Evolutionary conservation across 2,329 filamentous ascomycete species (phyloP).

Genomic region (Emmonsiellopsis sp.): DNA sequence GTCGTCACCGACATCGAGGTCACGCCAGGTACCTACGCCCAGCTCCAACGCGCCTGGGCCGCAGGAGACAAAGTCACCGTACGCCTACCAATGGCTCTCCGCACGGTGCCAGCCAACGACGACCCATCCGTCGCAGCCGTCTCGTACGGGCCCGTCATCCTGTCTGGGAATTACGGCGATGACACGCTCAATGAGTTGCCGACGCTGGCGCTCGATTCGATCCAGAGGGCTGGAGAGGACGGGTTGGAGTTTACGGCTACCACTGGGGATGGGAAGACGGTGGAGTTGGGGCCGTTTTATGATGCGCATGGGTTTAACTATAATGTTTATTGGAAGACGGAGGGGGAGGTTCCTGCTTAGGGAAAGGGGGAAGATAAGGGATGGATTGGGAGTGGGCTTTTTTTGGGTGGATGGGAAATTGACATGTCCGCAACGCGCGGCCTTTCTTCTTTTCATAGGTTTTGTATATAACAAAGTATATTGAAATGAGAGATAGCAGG

Average conservation of each 20-base stretch:
- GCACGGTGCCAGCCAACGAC: constrained; percentile 41
- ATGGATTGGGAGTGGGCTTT: no score
- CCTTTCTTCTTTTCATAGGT: no score
- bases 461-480: no score
- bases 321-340: constrained; percentile 4
- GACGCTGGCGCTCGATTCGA: background rate
- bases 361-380: no score
- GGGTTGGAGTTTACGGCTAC: constrained; percentile 5
- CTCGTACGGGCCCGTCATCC: constrained; percentile 39
- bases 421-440: no score
- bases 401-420: no score
- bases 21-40: constrained; percentile 34
- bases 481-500: no score
- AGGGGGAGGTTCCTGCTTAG: no score
- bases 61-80: constrained; percentile 37
- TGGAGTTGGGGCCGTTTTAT: constrained; percentile 9
- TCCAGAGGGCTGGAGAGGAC: background rate
- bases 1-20: constrained; percentile 15
- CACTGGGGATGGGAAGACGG: constrained; percentile 2
- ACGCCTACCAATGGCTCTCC: constrained; percentile 39
- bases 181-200: background rate
- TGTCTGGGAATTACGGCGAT: constrained; percentile 14
- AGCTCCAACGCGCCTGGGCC: constrained; percentile 34
- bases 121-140: constrained; percentile 36
- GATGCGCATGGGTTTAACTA: constrained; percentile 11